phyloP scores from a whole-genome alignment of 768 basidiomycete genomes.

The Tricholoma sp. region DNA sequence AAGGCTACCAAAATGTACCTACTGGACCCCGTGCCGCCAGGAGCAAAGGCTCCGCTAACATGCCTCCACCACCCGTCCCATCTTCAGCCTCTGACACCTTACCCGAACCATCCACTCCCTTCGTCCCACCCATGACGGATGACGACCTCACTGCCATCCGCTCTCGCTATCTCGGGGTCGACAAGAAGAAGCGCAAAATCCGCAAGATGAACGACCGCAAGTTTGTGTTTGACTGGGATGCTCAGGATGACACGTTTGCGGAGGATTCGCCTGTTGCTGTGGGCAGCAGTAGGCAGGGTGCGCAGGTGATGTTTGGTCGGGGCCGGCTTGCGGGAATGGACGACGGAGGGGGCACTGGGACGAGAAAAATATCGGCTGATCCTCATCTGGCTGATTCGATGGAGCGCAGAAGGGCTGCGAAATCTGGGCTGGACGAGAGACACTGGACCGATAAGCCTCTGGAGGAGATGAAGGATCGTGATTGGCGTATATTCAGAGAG shows the following conservation, averaged over 20 bases:
- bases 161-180: slow-evolving; percentile 91
- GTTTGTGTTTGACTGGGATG: slow-evolving; percentile 99
- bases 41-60: slow-evolving; percentile 29
- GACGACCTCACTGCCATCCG: slow-evolving; percentile 79
- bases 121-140: slow-evolving; percentile 68
- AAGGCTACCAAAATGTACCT: slow-evolving; percentile 65
- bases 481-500: slow-evolving; percentile 99
- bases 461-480: slow-evolving; percentile 91
- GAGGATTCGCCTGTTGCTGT: slow-evolving; percentile 70
- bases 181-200: slow-evolving; percentile 91
- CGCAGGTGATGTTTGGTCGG: slow-evolving; percentile 85
- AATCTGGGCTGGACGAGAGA: slow-evolving; percentile 83
- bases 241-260: slow-evolving; percentile 88
- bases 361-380: slow-evolving; percentile 29
- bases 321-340: slow-evolving; percentile 86
- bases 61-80: slow-evolving; percentile 30
- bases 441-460: slow-evolving; percentile 98
- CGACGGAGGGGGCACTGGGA: slow-evolving; percentile 53
- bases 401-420: slow-evolving; percentile 78
- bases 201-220: slow-evolving; percentile 95
- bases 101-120: slow-evolving; percentile 31
- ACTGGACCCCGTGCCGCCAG: slow-evolving; percentile 83
- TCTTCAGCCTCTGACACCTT: slow-evolving; percentile 28
- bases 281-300: slow-evolving; percentile 71
- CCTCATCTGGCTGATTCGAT: slow-evolving; percentile 71